A percentile compares a stretch with the other conserved stretches of the same genome.
phyloP scores from a whole-genome alignment of 2,329 filamentous ascomycete species.

The Mariannaea elegans region DNA sequence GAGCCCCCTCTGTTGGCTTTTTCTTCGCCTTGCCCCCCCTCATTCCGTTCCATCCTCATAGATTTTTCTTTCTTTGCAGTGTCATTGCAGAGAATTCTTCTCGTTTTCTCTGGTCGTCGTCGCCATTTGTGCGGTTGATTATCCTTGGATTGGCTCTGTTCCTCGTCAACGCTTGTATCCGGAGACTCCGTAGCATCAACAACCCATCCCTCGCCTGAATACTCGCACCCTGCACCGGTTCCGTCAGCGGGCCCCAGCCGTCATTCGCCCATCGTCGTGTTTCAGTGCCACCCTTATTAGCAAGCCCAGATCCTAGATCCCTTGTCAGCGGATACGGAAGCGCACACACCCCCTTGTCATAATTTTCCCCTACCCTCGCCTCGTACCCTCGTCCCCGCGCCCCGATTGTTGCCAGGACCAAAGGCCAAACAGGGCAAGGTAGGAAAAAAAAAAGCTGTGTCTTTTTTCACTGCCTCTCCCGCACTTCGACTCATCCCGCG shows the following conservation, averaged over 20 bases:
- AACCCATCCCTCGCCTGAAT: slow-evolving; percentile 31
- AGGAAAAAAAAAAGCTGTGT: slow-evolving; percentile 48
- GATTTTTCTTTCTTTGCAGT: slow-evolving; percentile 7
- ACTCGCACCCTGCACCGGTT: slow-evolving; percentile 39
- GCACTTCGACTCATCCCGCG: slow-evolving; percentile 47
- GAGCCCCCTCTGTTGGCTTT: slow-evolving; percentile 28
- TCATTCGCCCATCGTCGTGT: slow-evolving; percentile 43
- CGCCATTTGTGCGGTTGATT: slow-evolving; percentile 31
- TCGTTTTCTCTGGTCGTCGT: slow-evolving; percentile 17
- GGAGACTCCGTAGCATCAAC: slow-evolving; percentile 39
- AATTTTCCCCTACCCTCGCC: slow-evolving; percentile 42
- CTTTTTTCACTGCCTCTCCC: slow-evolving; percentile 43
- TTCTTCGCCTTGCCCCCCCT: slow-evolving; percentile 27
- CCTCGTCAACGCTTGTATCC: slow-evolving; percentile 31
- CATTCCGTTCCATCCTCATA: slow-evolving; percentile 15
- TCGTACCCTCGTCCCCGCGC: slow-evolving; percentile 42
- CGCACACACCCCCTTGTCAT: slow-evolving; percentile 41
- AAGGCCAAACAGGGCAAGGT: slow-evolving; percentile 45
- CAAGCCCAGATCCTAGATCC: slow-evolving; percentile 43
- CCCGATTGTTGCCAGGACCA: slow-evolving; percentile 44
- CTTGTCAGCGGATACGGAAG: slow-evolving; percentile 42
- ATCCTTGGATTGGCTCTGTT: slow-evolving; percentile 7
- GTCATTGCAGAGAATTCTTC: slow-evolving; percentile 10
- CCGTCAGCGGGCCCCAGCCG: slow-evolving; percentile 36
- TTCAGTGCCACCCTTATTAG: slow-evolving; percentile 43